phyloP scores from a whole-genome alignment of 805 yeast genomes.

The Metschnikowia baotianmanensis region DNA sequence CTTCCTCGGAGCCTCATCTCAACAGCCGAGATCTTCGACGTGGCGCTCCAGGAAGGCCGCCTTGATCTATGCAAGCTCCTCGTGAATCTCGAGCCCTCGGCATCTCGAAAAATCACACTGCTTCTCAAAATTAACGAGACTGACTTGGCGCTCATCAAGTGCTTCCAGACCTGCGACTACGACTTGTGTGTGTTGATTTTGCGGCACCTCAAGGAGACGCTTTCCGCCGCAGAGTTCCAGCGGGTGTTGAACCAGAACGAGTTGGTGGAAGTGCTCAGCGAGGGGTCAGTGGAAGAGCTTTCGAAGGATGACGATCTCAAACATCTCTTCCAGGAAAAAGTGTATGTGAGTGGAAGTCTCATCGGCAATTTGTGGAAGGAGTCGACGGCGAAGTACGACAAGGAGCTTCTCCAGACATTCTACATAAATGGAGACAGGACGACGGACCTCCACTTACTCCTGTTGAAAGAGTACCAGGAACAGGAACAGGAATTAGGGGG shows the following conservation, averaged over 20 bases:
- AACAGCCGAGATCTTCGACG: slow-evolving; percentile 55
- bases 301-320: slow-evolving; percentile 16
- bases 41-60: slow-evolving; percentile 83
- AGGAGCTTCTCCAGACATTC: slow-evolving; percentile 26
- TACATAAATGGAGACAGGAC: slow-evolving; percentile 32
- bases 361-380: slow-evolving; percentile 39
- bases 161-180: slow-evolving; percentile 58
- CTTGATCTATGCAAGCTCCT: slow-evolving; percentile 61
- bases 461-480: slow-evolving; percentile 22
- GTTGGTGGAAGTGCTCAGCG: slow-evolving; percentile 24
- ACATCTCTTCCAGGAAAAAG: slow-evolving; percentile 17
- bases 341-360: slow-evolving; percentile 36
- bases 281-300: slow-evolving; percentile 29
- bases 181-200: slow-evolving; percentile 62
- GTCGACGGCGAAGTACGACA: slow-evolving; percentile 26
- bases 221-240: slow-evolving; percentile 67
- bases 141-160: slow-evolving; percentile 63
- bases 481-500: slow-evolving; percentile 14
- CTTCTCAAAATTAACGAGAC: slow-evolving; percentile 70
- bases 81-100: slow-evolving; percentile 65
- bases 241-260: slow-evolving; percentile 55
- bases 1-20: slow-evolving; percentile 44
- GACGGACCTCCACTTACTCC: slow-evolving; percentile 19
- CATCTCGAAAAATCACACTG: slow-evolving; percentile 54
- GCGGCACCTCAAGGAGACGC: slow-evolving; percentile 48